Conservation (phyloP, 2,329 filamentous ascomycete species). For the Sporothrix globosa region DNA sequence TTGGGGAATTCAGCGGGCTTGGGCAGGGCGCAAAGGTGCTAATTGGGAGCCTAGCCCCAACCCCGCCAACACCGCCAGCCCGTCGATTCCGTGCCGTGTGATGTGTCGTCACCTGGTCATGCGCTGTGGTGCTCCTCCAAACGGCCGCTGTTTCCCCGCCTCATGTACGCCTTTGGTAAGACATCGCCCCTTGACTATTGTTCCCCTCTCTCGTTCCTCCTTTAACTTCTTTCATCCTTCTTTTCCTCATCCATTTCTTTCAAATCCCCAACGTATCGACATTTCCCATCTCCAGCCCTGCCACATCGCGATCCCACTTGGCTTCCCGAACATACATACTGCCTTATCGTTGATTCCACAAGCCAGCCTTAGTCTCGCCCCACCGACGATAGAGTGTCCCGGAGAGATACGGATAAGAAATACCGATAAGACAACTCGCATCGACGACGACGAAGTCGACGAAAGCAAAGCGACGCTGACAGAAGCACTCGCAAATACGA, state of each 20-base stretch:
- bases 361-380: not conserved
- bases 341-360: not conserved
- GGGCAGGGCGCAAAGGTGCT: too few species aligned
- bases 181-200: constrained; percentile 14
- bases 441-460: not conserved
- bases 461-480: too few species aligned
- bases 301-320: not conserved
- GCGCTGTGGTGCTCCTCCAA: constrained; percentile 16
- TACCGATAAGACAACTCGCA: constrained; percentile 19
- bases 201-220: not conserved
- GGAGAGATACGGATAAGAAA: constrained; percentile 18
- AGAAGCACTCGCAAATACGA: too few species aligned
- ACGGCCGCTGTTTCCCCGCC: constrained; percentile 2
- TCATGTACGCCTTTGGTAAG: not conserved
- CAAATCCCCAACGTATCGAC: not conserved
- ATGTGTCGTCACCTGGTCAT: constrained; percentile 26
- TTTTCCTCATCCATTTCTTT: not conserved
- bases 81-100: not conserved
- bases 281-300: not conserved
- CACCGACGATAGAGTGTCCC: not conserved
- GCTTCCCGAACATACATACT: not conserved
- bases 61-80: constrained; percentile 17
- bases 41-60: constrained; percentile 5
- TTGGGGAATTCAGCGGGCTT: constrained; percentile 7
- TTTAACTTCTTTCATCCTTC: not conserved